These are phyloP conservation scores for Arctium lappa DNA, from an alignment of 129 eudicot genomes.

Conservation along the genomic window DNA sequence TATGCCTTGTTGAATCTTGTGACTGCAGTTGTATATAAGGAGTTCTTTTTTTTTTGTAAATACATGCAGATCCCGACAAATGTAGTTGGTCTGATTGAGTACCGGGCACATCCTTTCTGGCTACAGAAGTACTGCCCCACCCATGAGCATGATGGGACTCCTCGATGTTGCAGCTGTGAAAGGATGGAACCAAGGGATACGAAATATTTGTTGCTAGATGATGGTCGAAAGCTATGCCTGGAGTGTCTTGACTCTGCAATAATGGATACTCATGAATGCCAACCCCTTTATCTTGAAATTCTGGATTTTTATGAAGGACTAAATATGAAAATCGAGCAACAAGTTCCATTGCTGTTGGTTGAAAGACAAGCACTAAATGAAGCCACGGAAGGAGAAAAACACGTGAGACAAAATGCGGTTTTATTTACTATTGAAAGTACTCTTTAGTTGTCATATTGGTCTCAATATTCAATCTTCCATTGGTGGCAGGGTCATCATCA, in stretches of 20 bases:
- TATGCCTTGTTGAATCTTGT: not conserved
- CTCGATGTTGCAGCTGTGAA: constrained; percentile 97
- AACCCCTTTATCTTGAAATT: constrained; percentile 90
- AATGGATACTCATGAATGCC: constrained; percentile 94
- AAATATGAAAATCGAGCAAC: constrained; percentile 86
- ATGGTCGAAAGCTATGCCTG: constrained; percentile 90
- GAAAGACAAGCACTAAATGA: constrained; percentile 97
- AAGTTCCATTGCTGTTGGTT: constrained; percentile 82
- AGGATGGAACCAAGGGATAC: constrained; percentile 93
- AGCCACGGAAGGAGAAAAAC: constrained; percentile 97
- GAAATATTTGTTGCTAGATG: constrained; percentile 63
- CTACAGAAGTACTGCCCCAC: constrained; percentile 91
- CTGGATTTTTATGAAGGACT: constrained; percentile 95
- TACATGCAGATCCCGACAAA: constrained; percentile 72
- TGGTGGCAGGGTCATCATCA: constrained; percentile 88
- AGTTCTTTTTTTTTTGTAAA: not conserved
- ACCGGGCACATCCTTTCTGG: constrained; percentile 98
- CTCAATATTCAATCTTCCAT: constrained; percentile 5
- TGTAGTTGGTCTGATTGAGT: constrained; percentile 82
- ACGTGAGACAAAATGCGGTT: constrained; percentile 38
- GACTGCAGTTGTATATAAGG: not conserved
- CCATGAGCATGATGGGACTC: constrained; percentile 85
- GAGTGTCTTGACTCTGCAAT: constrained; percentile 92
- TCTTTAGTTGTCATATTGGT: not conserved
- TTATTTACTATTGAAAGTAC: not conserved